phyloP scores from a whole-genome alignment of 768 basidiomycete genomes.

The Suillus subaureus region DNA sequence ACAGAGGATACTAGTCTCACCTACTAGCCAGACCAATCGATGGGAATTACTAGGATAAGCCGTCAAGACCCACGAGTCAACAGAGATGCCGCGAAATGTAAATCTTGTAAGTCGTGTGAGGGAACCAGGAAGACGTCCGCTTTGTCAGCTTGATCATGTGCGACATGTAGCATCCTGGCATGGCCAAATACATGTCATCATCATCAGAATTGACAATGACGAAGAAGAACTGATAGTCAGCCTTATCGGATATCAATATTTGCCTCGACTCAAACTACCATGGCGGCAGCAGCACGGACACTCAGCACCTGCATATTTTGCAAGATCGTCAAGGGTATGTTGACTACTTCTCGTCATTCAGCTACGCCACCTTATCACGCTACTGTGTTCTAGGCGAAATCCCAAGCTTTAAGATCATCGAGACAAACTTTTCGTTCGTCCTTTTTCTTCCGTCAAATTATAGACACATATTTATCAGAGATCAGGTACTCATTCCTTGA shows the following conservation, averaged over 20 bases:
- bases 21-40: no score
- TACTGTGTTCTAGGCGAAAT: conserved; percentile 66
- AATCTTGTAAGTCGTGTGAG: no score
- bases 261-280: neutral
- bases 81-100: no score
- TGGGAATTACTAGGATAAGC: no score
- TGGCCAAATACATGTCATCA: no score
- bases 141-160: neutral
- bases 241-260: no score
- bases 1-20: no score
- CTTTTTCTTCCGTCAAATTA: neutral
- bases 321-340: conserved; percentile 87
- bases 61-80: no score
- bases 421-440: conserved; percentile 71
- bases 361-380: neutral
- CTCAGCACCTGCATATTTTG: conserved; percentile 85
- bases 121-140: no score
- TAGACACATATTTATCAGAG: no score
- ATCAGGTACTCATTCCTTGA: conserved; percentile 87
- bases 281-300: conserved; percentile 19
- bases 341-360: neutral
- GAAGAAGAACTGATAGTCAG: no score
- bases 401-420: conserved; percentile 83
- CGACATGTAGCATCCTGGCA: neutral
- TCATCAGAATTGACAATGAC: no score